phyloP scores from a whole-genome alignment of 805 yeast species.

The Myxozyma mucilagina region DNA sequence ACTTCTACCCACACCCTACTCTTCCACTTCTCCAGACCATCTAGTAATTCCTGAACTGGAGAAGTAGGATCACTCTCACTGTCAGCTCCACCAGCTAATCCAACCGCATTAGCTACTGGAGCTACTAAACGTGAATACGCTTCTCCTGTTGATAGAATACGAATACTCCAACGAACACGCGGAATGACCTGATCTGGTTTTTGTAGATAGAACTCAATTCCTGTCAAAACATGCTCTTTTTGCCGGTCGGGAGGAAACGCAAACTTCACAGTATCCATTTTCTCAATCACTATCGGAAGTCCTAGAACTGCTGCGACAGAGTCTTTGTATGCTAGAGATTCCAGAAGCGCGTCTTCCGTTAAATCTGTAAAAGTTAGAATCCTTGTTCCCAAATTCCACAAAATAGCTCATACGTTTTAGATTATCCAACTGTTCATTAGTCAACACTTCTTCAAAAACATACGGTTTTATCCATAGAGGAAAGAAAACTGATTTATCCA shows the following conservation, averaged over 20 bases:
- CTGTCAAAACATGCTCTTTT: slow-evolving; percentile 23
- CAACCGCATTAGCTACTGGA: slow-evolving; percentile 18
- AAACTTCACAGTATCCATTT: slow-evolving; percentile 14
- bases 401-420: slow-evolving; percentile 4
- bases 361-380: slow-evolving; percentile 8
- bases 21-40: slow-evolving; percentile 4
- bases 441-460: slow-evolving; percentile 23
- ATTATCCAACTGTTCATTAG: slow-evolving; percentile 4
- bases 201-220: slow-evolving; percentile 17
- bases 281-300: slow-evolving; percentile 21
- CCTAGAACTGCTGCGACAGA: slow-evolving; percentile 19
- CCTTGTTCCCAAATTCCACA: no score
- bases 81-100: slow-evolving; percentile 1
- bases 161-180: slow-evolving; percentile 3
- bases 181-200: slow-evolving; percentile 3
- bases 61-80: slow-evolving; percentile 1
- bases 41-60: slow-evolving; percentile 11
- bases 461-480: slow-evolving; percentile 27
- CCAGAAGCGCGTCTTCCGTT: slow-evolving; percentile 22
- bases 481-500: slow-evolving; percentile 16
- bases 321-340: slow-evolving; percentile 25
- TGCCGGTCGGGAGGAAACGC: slow-evolving; percentile 23
- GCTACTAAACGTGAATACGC: slow-evolving; percentile 4
- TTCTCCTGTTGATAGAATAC: slow-evolving; percentile 19
- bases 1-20: slow-evolving; percentile 19